A percentile compares a stretch with the other conserved stretches of the same genome.
Conservation (phyloP, 1,284 basidiomycete species). For the Austroboletus niveus region DNA sequence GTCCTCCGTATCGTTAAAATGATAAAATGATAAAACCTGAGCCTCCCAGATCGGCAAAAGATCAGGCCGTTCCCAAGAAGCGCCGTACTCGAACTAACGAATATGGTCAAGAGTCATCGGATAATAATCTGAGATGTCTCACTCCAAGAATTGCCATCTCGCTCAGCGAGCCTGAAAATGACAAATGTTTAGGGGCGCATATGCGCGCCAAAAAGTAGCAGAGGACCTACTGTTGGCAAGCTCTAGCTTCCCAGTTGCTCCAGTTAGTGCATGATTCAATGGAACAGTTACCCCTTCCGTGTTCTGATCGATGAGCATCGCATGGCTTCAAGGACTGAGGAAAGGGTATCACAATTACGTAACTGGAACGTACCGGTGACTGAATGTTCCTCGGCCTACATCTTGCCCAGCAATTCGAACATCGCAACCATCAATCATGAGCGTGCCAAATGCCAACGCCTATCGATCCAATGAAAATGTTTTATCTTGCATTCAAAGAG, state of each 20-base stretch:
- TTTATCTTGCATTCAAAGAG: not conserved
- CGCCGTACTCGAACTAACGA: constrained; percentile 79
- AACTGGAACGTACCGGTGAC: constrained; percentile 57
- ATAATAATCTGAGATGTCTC: constrained; percentile 26
- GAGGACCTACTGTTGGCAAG: constrained; percentile 74
- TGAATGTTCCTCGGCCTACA: constrained; percentile 87
- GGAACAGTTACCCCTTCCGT: constrained; percentile 78
- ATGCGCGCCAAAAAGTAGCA: not conserved
- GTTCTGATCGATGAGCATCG: constrained; percentile 86
- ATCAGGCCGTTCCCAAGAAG: constrained; percentile 81
- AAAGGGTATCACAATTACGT: not conserved
- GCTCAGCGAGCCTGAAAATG: constrained; percentile 68
- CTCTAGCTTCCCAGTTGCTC: constrained; percentile 71
- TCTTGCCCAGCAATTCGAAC: constrained; percentile 89
- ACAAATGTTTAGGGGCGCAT: not conserved
- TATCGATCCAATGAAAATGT: constrained; percentile 23
- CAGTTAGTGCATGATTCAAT: constrained; percentile 59
- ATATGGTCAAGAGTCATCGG: constrained; percentile 8
- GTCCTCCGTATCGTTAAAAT: not conserved
- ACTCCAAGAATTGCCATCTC: constrained; percentile 86
- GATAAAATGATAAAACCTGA: constrained; percentile 47
- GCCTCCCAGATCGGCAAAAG: constrained; percentile 89
- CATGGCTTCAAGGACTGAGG: constrained; percentile 51
- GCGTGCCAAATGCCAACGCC: constrained; percentile 82
- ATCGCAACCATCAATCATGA: constrained; percentile 77